Evolutionary conservation across 192 early-diverging fungal species (phyloP), one percentile per base, ranked within the genome.

Genomic region (Coemansia sp.): DNA sequence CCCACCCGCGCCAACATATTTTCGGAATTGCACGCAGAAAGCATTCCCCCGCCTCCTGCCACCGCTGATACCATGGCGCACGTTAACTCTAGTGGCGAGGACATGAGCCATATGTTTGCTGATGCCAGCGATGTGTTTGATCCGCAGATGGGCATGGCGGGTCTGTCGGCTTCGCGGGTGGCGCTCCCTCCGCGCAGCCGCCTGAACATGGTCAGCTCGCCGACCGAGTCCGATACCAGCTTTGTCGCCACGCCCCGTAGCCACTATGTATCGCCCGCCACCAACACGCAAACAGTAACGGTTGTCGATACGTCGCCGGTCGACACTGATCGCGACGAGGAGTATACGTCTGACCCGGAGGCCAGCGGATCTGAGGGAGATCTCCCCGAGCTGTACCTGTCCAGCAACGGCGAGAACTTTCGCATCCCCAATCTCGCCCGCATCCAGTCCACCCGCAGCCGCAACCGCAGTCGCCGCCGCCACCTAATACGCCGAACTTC

Each of bases 361-460:
- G 64, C 36, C 46, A 68, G 62, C 36, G 56, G 51, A 34, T 59
- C 62, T 1, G 68, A 69, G n/a, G 56, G 36, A 4, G 63, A 72
- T 17, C 57, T 75, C 17, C 37, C 62, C 2, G 73, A 75, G 59
- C 69, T 80, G 7, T 75, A 75, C 35, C 64, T 50, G 5, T 68
- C 69, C 2, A 69, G 63, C 6, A 68, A 66, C 3, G 70, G 74
- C 35, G 79, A 77, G 64, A 67, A 71, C 35, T 74, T 77, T 66
- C 74, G 70, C 6, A 31, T 68, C 7, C 74, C 79, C 31, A 76
- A 77, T 44, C 42, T 77, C 19, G 65, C 74, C 3, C 79, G 68
- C 60, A 65, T 70, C 21, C 68, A 59, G 9, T 73, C 79, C 8
- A 41, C 45, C 10, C 67, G 64, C 13, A 63, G 73, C 33, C 72